Base-by-base conservation (phyloP, 1,284 basidiomycete genomes). In the Ustilago shanxiensis region DNA sequence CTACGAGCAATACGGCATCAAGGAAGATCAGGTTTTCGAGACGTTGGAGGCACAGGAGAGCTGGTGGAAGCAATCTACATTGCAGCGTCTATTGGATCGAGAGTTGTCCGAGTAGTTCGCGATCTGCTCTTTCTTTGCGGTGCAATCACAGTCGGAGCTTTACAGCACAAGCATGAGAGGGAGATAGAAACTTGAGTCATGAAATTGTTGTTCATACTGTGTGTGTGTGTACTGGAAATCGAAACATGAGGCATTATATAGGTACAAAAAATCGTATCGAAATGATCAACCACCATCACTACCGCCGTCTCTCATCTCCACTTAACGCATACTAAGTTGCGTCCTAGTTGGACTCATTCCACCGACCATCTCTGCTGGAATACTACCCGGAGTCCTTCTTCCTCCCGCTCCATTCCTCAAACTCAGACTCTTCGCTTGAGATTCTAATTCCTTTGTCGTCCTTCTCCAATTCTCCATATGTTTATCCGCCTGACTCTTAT, bases 1-100 rank as follows among this genome's bases (percentile, higher is more conserved):
- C 54, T 85, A 83, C 73, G 80, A 80, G 35, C 81, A 83, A 50
- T 85, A 85, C 70, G 67, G 39, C 26, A 79, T 85, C 56, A 66
- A 47, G 22, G 83, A 85, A 54, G 35, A 79, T 13, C 47, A 53
- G 29, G 49, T 85, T 11, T 85, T 84, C 55, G 51, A 57, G 1
- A 70, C 71, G 7, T 69, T 85, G 13, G 68, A 80, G 26, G 79
- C 72, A 11, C 83, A 85, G 65, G 49, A 79, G 6, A 10, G 14
- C 3, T 84, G 81, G 80, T 85, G 83, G 83, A 83, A 82, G 37
- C 79, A 81, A 44, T 70, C 62, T 41, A 84, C 81, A 2, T 47
- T 85, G 6, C 69, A 79, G 37, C 61, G 83, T 0, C 55, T 85
- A 24, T 58, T 85, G 8, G 79, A 82, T 60, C 77, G 83, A 11